Base-by-base conservation (phyloP, 1,284 basidiomycete genomes). In the Naganishia sp. region DNA sequence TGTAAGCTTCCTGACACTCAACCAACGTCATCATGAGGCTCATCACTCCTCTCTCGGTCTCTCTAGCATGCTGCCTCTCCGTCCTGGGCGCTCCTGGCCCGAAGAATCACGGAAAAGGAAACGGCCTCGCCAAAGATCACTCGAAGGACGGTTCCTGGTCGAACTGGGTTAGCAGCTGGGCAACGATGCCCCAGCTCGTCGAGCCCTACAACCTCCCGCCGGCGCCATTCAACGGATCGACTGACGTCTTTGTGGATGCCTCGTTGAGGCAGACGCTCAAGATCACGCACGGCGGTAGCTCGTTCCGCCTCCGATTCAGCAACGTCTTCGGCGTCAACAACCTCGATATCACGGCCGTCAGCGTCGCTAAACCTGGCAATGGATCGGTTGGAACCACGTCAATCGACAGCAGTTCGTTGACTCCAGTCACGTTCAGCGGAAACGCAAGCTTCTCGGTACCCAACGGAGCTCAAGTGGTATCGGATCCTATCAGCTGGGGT, bases 221-320 rank as follows among this genome's bases (percentile, higher is more conserved):
- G 17, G 56, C 64, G 11, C 64, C 64, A 18, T 66, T 53, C 64
- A 66, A 66, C 15, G 55, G 55, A 7, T 45, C 55, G 31, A 45
- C 41, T 17, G 64, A 21, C 9, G 64, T 84, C 47, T 84, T 84
- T 70, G 68, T 67, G 53, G 81, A 85, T 72, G 73, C 80, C n/a
- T 84, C 83, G 15, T 76, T 84, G 58, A 81, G 83, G 0, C 83
- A 84, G 72, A 84, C 83, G 6, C 67, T 85, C 3, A 81, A 81
- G 60, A 75, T 82, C 68, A 80, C 82, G 3, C 70, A 81, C 42
- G 78, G 76, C 21, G 79, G 78, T 11, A 68, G 76, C 11, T 75
- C 78, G 45, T 80, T 84, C 65, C 81, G 83, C 41, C 64, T 85
- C 18, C 79, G 81, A 32, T 76, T 85, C 65, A 83, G 82, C 60